Percentiles rank a stretch among this genome's conserved stretches.
phyloP scores from a whole-genome alignment of 257 asterid species.

The Datura wrightii region DNA sequence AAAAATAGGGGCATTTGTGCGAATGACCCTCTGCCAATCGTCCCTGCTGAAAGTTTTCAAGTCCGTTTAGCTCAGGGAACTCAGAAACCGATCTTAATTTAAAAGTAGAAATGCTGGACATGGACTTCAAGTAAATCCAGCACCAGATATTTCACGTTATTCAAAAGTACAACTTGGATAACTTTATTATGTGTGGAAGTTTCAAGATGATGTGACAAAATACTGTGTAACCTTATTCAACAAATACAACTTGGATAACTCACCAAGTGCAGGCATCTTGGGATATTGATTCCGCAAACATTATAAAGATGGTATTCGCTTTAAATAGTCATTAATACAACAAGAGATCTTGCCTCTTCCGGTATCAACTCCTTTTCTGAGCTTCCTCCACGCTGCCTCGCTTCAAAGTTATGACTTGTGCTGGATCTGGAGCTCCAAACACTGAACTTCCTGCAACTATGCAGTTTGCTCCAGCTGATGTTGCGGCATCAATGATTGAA shows the following conservation, averaged over 20 bases:
- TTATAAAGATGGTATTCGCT: not conserved
- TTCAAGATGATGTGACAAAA: not conserved
- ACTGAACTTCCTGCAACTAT: constrained; percentile 92
- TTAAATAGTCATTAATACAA: not conserved
- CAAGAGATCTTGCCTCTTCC: constrained; percentile 20
- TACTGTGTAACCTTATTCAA: constrained; percentile 5
- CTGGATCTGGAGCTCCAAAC: constrained; percentile 87
- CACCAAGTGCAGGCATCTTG: not conserved
- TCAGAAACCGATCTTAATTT: too few relatives aligned
- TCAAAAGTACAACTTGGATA: not conserved
- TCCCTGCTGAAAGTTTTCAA: too few relatives aligned
- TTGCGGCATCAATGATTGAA: constrained; percentile 73
- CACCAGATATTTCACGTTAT: not conserved
- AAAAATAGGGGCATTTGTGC: too few relatives aligned
- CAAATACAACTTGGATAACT: not conserved
- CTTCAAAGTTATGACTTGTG: constrained; percentile 69
- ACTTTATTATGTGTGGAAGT: not conserved
- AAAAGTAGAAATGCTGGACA: too few relatives aligned
- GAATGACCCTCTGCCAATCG: too few relatives aligned
- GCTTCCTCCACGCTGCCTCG: constrained; percentile 58
- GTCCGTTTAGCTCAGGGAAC: too few relatives aligned
- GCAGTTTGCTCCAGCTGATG: constrained; percentile 92
- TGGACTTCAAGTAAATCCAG: not conserved
- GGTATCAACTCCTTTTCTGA: constrained; percentile 39
- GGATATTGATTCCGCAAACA: not conserved